Base-by-base conservation (phyloP, 345 rosid genomes). In the Salix exigua region DNA sequence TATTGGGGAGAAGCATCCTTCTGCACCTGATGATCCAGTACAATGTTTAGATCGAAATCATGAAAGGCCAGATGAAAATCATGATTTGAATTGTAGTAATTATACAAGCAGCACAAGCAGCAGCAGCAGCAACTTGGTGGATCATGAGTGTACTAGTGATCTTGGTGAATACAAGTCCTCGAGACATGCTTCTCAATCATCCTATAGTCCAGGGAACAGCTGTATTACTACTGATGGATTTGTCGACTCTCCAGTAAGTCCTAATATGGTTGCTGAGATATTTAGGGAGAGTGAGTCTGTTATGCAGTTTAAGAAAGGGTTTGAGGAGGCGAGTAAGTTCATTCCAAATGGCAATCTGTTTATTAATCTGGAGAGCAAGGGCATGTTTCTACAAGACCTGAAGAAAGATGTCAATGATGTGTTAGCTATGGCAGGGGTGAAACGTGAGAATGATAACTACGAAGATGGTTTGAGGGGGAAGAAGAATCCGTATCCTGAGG, bases 291-390 rank as follows among this genome's bases (percentile, higher is more conserved):
- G 80, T 55, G 83, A 83, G 31, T 86, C 90, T 18, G 82, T 70
- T n/a, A 74, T 83, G 84, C 94, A 86, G 74, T 86, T 90, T 74
- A 88, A 76, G 74, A 90, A 74, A 80, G 89, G 91, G 62, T 78
- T 88, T 60, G 89, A 87, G 80, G 94, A 90, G 82, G 94, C 84
- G 0, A 88, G 89, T 55, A 88, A 84, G 82, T 88, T 90, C 78
- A 86, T 88, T 55, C 91, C 90, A 19, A 77, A 71, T 60, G 83
- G 75, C 14, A 71, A 78, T 64, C 77, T 78, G 35, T 70, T 72
- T 75, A 42, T 61, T 50, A 79, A 83, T 85, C 55, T 84, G 64
- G 83, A 80, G 55, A 79, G 31, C 42, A 77, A 31, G 31, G 75
- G 87, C 13, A 37, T 80, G 74, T 82, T 68, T 60, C 75, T 66